Evolutionary conservation across 1,284 basidiomycete species (phyloP).

Genomic region (Apiotrichum laibachii): DNA sequence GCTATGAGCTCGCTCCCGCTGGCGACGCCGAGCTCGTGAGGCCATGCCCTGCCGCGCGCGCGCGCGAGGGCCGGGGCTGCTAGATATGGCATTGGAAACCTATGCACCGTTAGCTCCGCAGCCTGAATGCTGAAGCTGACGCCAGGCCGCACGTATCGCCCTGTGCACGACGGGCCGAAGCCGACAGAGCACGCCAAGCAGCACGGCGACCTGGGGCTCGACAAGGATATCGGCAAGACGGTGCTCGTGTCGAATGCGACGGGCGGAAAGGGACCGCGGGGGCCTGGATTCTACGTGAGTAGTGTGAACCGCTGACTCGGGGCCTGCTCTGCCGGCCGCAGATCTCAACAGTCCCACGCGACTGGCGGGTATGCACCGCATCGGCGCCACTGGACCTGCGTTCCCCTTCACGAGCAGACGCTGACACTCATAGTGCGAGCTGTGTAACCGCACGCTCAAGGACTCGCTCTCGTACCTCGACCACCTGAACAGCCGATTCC

Average conservation of each 20-base stretch:
- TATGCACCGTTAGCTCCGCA: too few relatives aligned
- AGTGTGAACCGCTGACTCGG: not conserved
- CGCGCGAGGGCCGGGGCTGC: too few relatives aligned
- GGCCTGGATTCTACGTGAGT: constrained; percentile 75
- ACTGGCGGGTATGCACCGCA: too few relatives aligned
- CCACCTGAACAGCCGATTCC: constrained; percentile 90
- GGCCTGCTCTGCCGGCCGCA: not conserved
- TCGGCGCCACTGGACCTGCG: too few relatives aligned
- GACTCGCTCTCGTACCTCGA: constrained; percentile 91
- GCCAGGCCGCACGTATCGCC: constrained; percentile 73
- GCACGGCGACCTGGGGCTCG: constrained; percentile 73
- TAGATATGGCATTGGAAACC: too few relatives aligned
- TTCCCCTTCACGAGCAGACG: not conserved
- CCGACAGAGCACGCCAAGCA: constrained; percentile 77
- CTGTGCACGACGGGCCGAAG: constrained; percentile 65
- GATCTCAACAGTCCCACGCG: too few relatives aligned
- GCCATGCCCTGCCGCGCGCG: too few relatives aligned
- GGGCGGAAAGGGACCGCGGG: constrained; percentile 70
- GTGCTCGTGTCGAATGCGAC: constrained; percentile 74
- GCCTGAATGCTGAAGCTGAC: too few relatives aligned
- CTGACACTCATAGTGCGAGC: constrained; percentile 61
- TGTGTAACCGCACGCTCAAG: constrained; percentile 86
- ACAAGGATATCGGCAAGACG: constrained; percentile 88
- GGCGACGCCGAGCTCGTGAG: too few relatives aligned
- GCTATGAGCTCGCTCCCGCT: too few relatives aligned